Base-by-base conservation (phyloP, 1,284 basidiomycete species). In the Mycena sp. region DNA sequence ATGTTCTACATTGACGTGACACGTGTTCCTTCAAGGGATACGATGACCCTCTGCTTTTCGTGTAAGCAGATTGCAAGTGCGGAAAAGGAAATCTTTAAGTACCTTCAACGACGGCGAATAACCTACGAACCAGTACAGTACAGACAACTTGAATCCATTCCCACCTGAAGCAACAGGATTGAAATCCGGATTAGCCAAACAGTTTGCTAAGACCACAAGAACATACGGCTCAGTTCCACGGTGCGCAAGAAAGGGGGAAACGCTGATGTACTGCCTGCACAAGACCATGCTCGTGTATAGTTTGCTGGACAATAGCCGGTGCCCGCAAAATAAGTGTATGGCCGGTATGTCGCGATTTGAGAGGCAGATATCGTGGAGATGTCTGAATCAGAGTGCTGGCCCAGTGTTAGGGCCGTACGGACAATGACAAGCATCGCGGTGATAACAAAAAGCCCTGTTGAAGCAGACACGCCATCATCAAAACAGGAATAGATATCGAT, bases 151-250 rank as follows among this genome's bases (percentile, higher is more conserved):
- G n/a, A n/a, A n/a, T 1, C 87, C 87, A 67, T 90, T 81, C 4
- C 88, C 89, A 38, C 89, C 89, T 1, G 86, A 78, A 9, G 87
- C 88, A 2, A 85, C 74, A 0, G 86, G 84, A 35, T 80, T 53
- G 70, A 90, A 90, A 10, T 71, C 75, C 1, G 83, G 69, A 68
- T 86, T 88, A 4, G 80, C 83, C 29, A 81, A 54, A 68, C 89
- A 91, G 58, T 81, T 81, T 0, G 70, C 86, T 87, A 41, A n/a
- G 7, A 19, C n/a, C n/a, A n/a, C 9, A 26, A n/a, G 19, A 6
- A 26, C 12, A 26, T 51, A 23, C 4, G 6, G n/a, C 28, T 5
- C 32, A 29, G 3, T n/a, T 23, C 35, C 30, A 38, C 21, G 32
- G 7, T 35, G 32, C 14, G 7, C 9, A 16, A 14, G 9, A 21